Evolutionary conservation across 2,329 filamentous ascomycete genomes (phyloP), one percentile per base, ranked within the genome.

Genomic region (Biscogniauxia mediterranea): DNA sequence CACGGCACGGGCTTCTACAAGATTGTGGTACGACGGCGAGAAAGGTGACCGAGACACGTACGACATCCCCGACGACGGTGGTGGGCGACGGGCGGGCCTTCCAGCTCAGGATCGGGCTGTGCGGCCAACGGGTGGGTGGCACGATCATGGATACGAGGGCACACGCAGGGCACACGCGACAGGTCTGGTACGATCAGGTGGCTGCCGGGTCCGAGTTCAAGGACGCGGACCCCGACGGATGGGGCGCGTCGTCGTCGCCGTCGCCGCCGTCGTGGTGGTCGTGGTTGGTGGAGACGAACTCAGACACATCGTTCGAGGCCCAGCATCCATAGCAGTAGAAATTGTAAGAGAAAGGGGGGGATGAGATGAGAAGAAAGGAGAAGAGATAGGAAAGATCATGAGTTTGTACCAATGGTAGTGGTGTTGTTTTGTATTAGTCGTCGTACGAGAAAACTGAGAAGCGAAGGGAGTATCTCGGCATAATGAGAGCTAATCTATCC

Each of bases 181-280:
- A 81, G 70, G 68, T 82, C n/a, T 84, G 80, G 79, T 81, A 77
- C 64, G 81, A 83, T 64, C 76, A 82, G 72, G 76, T 83, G 61
- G 75, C 77, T 5, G 71, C 78, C 7, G 81, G 79, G 1, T 77
- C 76, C 2, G 73, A 68, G 1, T 78, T 76, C 62, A 69, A 70
- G 8, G 78, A 80, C 66, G 77, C 74, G 1, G 74, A 78, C 60
- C 74, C 76, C 9, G 65, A 63, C 52, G 60, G 19, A 23, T 67
- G 63, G 66, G 6, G 17, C 1, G 11, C 38, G 6, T 46, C 11
- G 38, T 46, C 17, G 17, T n/a, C 2, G 6, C 38, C 11, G n/a
- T n/a, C n/a, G n/a, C n/a, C n/a, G n/a, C n/a, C n/a, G n/a, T n/a
- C n/a, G n/a, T n/a, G n/a, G n/a, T n/a, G n/a, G n/a, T n/a, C n/a